Conservation (phyloP, 2,329 filamentous ascomycete genomes). For the Simplicillium aogashimaense region DNA sequence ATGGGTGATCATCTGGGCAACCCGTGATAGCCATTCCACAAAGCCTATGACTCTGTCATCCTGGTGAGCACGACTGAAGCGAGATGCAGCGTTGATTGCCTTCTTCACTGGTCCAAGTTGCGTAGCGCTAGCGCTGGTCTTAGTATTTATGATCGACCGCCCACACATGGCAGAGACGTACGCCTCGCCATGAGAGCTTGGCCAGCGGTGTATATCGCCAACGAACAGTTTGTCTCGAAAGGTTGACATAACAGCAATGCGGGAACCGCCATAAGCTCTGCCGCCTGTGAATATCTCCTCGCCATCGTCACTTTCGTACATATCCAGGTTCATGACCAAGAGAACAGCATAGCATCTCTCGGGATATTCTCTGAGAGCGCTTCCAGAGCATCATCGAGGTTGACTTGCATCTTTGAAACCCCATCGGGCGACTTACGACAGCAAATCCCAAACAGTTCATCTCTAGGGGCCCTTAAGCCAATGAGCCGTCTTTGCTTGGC, state of each 20-base stretch:
- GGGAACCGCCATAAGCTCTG: slow-evolving; percentile 52
- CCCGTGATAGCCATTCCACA: slow-evolving; percentile 40
- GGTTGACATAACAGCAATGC: slow-evolving; percentile 51
- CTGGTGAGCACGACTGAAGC: too few relatives aligned
- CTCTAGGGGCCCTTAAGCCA: slow-evolving; percentile 28
- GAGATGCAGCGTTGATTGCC: not conserved
- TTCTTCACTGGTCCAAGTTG: not conserved
- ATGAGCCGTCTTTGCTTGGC: slow-evolving; percentile 21
- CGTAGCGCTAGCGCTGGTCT: not conserved
- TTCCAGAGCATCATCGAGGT: slow-evolving; percentile 52
- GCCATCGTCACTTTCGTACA: slow-evolving; percentile 46
- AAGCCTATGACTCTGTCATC: not conserved
- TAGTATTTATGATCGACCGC: slow-evolving; percentile 7
- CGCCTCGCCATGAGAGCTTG: slow-evolving; percentile 46
- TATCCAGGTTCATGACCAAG: slow-evolving; percentile 49
- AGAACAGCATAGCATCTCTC: slow-evolving; percentile 48
- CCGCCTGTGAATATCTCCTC: slow-evolving; percentile 60
- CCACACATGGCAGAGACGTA: slow-evolving; percentile 26
- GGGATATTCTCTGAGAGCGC: slow-evolving; percentile 43
- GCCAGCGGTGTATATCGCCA: slow-evolving; percentile 47
- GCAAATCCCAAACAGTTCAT: slow-evolving; percentile 37
- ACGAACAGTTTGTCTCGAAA: slow-evolving; percentile 34
- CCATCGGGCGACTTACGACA: slow-evolving; percentile 36
- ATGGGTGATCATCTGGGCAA: slow-evolving; percentile 50
- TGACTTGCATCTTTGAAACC: slow-evolving; percentile 39